Evolutionary conservation across 2,329 filamentous ascomycete species (phyloP).

Genomic region (Emergomyces orientalis): DNA sequence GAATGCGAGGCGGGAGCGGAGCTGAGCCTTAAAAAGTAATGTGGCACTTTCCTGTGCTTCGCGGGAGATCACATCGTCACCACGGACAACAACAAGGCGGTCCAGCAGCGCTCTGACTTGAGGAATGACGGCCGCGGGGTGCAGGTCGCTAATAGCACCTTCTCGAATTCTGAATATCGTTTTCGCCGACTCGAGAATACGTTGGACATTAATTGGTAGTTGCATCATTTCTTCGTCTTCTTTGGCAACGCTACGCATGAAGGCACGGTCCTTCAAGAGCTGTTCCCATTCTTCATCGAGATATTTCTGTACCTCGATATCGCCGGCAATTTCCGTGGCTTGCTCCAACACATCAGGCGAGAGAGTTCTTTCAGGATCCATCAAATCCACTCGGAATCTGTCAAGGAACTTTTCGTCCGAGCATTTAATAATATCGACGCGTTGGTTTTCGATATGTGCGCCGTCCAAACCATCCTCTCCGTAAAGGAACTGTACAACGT

Average conservation of each 20-base stretch:
- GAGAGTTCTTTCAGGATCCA: conserved; percentile 57
- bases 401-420: conserved; percentile 68
- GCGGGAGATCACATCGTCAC: conserved; percentile 66
- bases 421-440: conserved; percentile 74
- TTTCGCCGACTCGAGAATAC: conserved; percentile 84
- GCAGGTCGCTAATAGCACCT: conserved; percentile 75
- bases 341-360: conserved; percentile 68
- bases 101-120: conserved; percentile 65
- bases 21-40: conserved; percentile 80
- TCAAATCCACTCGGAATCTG: conserved; percentile 78
- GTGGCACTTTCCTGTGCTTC: conserved; percentile 88
- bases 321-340: conserved; percentile 74
- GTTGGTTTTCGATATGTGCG: conserved; percentile 85
- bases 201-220: conserved; percentile 79
- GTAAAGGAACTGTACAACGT: conserved; percentile 94
- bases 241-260: conserved; percentile 62
- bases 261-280: conserved; percentile 62
- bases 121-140: conserved; percentile 78
- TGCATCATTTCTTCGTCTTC: conserved; percentile 81
- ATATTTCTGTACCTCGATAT: conserved; percentile 75
- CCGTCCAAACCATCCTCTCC: conserved; percentile 95
- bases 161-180: conserved; percentile 86
- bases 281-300: conserved; percentile 84
- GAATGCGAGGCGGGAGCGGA: conserved; percentile 83
- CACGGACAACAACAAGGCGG: conserved; percentile 75